phyloP scores from a whole-genome alignment of 495 filamentous ascomycete species.

The Aspergillus ostianus region DNA sequence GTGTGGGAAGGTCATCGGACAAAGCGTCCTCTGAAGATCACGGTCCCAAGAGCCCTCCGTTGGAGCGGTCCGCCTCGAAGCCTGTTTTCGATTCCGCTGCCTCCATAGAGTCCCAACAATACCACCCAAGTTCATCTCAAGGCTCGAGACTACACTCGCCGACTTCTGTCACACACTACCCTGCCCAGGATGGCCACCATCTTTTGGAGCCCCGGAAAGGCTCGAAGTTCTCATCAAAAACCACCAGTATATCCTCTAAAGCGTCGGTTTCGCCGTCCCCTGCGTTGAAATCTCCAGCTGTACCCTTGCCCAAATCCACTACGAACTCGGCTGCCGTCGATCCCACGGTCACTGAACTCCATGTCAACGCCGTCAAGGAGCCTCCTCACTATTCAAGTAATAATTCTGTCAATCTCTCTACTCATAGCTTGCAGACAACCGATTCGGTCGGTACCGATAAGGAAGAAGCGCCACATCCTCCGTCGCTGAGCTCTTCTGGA shows the following conservation, averaged over 20 bases:
- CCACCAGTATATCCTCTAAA: conserved; percentile 53
- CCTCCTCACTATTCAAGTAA: conserved; percentile 33
- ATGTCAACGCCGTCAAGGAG: conserved; percentile 56
- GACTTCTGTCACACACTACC: conserved; percentile 29
- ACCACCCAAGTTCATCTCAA: conserved; percentile 33
- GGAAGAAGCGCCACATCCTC: conserved; percentile 29
- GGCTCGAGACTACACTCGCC: conserved; percentile 46
- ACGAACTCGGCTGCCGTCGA: conserved; percentile 35
- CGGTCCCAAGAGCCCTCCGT: conserved; percentile 25
- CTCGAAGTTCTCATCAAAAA: conserved; percentile 55
- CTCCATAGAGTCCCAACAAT: conserved; percentile 25
- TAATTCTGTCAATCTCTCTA: conserved; percentile 33
- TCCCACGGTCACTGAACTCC: conserved; percentile 52
- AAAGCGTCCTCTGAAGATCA: conserved; percentile 26
- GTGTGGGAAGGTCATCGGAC: conserved; percentile 40
- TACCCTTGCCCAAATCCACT: conserved; percentile 49
- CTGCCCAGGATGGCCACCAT: conserved; percentile 32
- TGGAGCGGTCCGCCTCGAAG: conserved; percentile 31
- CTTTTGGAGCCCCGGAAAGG: conserved; percentile 42
- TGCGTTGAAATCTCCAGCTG: conserved; percentile 32
- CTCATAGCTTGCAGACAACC: conserved; percentile 26
- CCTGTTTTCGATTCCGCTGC: conserved; percentile 25
- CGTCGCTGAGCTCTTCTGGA: conserved; percentile 31
- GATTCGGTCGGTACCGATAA: conserved; percentile 34
- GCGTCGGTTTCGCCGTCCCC: conserved; percentile 46